Evolutionary conservation across 2,329 filamentous ascomycete genomes (phyloP), one percentile per base, ranked within the genome.

Genomic region (Leptographium galeiforme): DNA sequence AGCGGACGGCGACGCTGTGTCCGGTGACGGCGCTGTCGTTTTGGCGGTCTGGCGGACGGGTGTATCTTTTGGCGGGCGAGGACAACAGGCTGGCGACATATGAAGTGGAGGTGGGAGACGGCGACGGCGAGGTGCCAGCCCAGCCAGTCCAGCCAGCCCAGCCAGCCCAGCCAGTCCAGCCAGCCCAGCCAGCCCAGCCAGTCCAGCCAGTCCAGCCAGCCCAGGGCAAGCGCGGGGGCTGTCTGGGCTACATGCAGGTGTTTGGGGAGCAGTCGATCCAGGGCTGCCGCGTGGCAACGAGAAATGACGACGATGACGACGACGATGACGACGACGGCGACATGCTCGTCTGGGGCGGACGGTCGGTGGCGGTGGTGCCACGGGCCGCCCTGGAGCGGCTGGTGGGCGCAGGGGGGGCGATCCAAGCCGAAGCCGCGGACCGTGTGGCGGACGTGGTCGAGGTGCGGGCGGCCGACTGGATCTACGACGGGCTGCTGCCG

Each of bases 181-280:
- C 32, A 5, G 18, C 11, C 10, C 36, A 25, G 13, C n/a, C n/a
- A 7, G n/a, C 2, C 16, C 13, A 41, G 45, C 19, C 32, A 5
- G 18, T 7, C 10, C 36, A 25, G 13, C n/a, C n/a, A 7, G n/a
- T 6, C 16, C 13, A 41, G 45, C 19, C 32, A 5, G 18, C 11
- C 10, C 36, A 25, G 13, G 11, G 18, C 25, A 3, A 18, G 8
- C 30, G 25, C 32, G 32, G 40, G 4, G 48, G 19, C n/a, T 55
- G 54, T 43, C 58, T 72, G 38, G 70, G 67, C 50, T 68, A 69
- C 49, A 62, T 76, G 50, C 66, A 66, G 30, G 67, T 89, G 34
- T 90, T 93, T 61, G 62, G 67, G 16, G 73, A 74, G n/a, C 86
- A 91, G 63, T 71, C 80, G 4, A 79, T 93, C 50, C 88, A 93